Base-by-base conservation (phyloP, 2,329 filamentous ascomycete species). In the Verticillium albo-atrum region DNA sequence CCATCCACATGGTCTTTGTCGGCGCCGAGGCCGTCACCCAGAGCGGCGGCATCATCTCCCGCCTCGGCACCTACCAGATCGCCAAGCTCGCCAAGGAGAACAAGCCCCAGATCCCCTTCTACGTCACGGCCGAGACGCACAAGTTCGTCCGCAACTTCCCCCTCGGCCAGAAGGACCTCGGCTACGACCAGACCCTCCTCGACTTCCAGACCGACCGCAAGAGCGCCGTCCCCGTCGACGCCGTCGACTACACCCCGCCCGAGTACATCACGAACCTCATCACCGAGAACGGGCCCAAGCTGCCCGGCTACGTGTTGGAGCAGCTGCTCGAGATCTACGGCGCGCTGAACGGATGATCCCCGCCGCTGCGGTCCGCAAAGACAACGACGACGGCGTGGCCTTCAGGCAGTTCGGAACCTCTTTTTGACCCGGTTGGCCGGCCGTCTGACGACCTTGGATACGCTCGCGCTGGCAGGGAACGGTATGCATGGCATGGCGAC, bases 91-190 rank as follows among this genome's bases (percentile, higher is more conserved):
- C 93, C 5, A 88, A 88, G 68, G 72, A 75, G 28, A 79, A 79
- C 52, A 85, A 88, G 42, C 64, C 64, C 15, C 62, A 57, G 15
- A 88, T 91, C 63, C 90, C 90, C 0, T 91, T 98, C 67, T 97
- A 96, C 69, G 92, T 97, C 20, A 92, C 95, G 5, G 90, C 90
- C 1, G 95, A 99, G 78, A 96, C 91, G 68, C 95, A 99, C 80
- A 99, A 99, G 77, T 97, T 99, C 71, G 92, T 96, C 53, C 84
- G 92, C 68, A 82, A 95, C 58, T 95, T 93, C 68, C 91, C 94
- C 1, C 77, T 95, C 25, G 87, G 89, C 63, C 92, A 97, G 74
- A 86, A 88, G 61, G 90, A 95, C 70, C 78, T 96, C 60, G 90
- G 90, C 0, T 78, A 96, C 65, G 84, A 89, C 70, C 92, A 97